These are phyloP conservation scores for Paraleonurus japonicus DNA, from an alignment of 257 asterid species.

Conservation along the genomic window DNA sequence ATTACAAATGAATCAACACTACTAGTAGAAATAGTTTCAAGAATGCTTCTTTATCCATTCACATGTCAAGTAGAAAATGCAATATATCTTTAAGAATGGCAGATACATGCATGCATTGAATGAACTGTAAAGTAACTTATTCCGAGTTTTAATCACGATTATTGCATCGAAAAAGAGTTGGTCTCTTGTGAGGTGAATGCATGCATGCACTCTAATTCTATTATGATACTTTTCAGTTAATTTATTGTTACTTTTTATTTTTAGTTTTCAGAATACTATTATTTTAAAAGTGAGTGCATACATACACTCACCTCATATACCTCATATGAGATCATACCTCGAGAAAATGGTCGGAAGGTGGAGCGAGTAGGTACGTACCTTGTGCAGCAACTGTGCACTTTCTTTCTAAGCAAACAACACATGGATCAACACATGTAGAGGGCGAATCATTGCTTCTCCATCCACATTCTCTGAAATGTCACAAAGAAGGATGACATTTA, in stretches of 20 bases:
- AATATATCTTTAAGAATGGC: background rate
- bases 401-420: slow-evolving; percentile 89
- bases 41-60: background rate
- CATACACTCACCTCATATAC: no score
- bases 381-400: slow-evolving; percentile 87
- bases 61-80: background rate
- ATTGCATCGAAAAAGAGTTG: no score
- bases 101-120: background rate
- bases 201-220: no score
- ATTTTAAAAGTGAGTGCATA: no score
- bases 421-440: slow-evolving; percentile 61
- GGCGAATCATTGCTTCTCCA: slow-evolving; percentile 56
- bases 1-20: background rate
- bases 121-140: background rate
- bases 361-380: slow-evolving; percentile 40
- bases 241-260: no score
- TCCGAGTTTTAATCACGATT: background rate
- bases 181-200: no score
- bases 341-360: slow-evolving; percentile 6
- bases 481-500: slow-evolving; percentile 1
- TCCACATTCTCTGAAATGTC: slow-evolving; percentile 64
- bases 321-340: no score
- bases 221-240: no score
- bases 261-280: no score
- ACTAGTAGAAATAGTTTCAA: background rate